A percentile compares a stretch with the other conserved stretches of the same genome.
These are phyloP conservation scores for Xylariales sp. DNA, from an alignment of 2,329 filamentous ascomycete species.

Conservation along the genomic window DNA sequence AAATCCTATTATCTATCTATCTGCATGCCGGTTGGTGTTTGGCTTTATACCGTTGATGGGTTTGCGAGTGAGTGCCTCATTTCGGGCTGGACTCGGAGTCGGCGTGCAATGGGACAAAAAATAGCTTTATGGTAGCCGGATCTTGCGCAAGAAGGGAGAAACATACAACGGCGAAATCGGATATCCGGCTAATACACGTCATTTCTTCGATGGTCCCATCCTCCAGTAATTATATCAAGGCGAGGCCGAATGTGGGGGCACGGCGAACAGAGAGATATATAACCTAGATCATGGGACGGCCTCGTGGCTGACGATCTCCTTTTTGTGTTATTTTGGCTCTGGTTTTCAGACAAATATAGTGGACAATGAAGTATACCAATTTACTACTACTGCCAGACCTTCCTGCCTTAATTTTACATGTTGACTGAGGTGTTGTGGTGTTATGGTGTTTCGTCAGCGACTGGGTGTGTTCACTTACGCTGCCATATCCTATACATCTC, in stretches of 20 bases:
- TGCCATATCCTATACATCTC: conserved; percentile 23
- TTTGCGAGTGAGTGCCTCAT: background rate
- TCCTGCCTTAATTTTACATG: no score
- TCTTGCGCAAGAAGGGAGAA: background rate
- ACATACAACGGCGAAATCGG: no score
- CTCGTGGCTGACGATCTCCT: background rate
- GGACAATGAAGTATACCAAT: background rate
- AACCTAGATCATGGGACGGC: conserved; percentile 3
- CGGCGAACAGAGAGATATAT: background rate
- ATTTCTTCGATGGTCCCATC: no score
- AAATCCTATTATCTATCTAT: conserved; percentile 1
- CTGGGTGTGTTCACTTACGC: no score
- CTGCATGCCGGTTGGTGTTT: background rate
- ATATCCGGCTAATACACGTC: no score
- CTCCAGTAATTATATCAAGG: no score
- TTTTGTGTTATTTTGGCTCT: no score
- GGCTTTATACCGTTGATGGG: background rate
- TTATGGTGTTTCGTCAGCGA: no score
- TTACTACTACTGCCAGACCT: background rate
- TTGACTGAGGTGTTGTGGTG: no score
- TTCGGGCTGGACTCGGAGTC: conserved; percentile 9
- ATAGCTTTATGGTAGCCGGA: no score
- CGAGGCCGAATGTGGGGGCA: no score
- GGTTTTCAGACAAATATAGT: no score
- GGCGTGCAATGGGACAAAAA: conserved; percentile 5